Percentiles rank a stretch among this genome's conserved stretches.
phyloP scores from a whole-genome alignment of 495 filamentous ascomycete genomes.

The Oidiodendron maius region DNA sequence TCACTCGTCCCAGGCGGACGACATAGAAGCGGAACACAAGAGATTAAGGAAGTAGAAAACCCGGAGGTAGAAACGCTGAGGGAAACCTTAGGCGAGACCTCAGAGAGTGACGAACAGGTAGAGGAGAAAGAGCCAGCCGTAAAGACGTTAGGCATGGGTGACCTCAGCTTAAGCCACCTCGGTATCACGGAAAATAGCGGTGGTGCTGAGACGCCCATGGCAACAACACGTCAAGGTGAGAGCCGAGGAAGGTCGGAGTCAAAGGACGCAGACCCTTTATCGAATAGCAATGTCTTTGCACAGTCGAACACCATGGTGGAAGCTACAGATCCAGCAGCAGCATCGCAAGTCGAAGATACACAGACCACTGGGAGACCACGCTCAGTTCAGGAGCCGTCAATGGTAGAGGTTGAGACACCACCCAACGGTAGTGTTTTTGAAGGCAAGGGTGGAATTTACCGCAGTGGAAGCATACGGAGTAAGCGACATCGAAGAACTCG shows the following conservation, averaged over 20 bases:
- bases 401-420: conserved; percentile 52
- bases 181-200: conserved; percentile 54
- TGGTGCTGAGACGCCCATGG: conserved; percentile 32
- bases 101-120: conserved; percentile 27
- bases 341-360: conserved; percentile 8
- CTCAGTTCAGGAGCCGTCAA: conserved; percentile 40
- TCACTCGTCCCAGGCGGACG: conserved; percentile 33
- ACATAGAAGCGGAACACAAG: conserved; percentile 28
- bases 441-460: conserved; percentile 54
- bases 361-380: conserved; percentile 24
- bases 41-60: conserved; percentile 32
- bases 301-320: neutral
- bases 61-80: conserved; percentile 42
- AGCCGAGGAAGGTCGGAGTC: conserved; percentile 13
- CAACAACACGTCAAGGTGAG: conserved; percentile 32
- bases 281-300: neutral
- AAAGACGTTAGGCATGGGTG: conserved; percentile 83
- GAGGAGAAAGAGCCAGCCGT: conserved; percentile 67
- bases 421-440: conserved; percentile 64
- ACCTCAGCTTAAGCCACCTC: conserved; percentile 80
- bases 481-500: conserved; percentile 67
- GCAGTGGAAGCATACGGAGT: conserved; percentile 80
- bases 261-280: conserved; percentile 9
- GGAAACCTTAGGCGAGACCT: conserved; percentile 27
- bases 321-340: conserved; percentile 4